phyloP scores from a whole-genome alignment of 2,329 filamentous ascomycete genomes.

The Aspergillus quadrilineatus region DNA sequence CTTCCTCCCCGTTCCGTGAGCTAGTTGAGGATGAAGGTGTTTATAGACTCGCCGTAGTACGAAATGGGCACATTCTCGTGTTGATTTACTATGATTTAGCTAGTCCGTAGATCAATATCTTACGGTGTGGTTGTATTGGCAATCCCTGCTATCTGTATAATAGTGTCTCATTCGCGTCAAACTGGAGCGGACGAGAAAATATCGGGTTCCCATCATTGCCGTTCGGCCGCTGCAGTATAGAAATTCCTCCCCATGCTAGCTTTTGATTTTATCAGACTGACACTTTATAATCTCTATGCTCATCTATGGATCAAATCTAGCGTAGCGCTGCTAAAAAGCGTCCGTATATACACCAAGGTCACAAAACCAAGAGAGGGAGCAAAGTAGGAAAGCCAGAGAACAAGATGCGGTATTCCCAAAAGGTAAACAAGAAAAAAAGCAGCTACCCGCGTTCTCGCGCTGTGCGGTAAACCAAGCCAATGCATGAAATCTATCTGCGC shows the following conservation, averaged over 20 bases:
- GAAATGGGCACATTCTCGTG: slow-evolving; percentile 14
- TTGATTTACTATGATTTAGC: not conserved
- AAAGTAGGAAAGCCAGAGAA: not conserved
- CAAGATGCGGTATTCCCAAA: not conserved
- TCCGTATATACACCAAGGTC: not conserved
- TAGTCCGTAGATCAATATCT: not conserved
- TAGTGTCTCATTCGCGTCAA: too few relatives aligned
- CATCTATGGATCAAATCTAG: not conserved
- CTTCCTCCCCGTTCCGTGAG: slow-evolving; percentile 20
- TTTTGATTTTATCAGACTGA: not conserved
- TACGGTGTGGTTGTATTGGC: too few relatives aligned
- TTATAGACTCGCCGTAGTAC: slow-evolving; percentile 31
- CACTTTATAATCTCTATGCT: not conserved
- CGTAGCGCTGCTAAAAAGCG: not conserved
- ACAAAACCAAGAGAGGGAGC: not conserved
- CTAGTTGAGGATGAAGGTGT: slow-evolving; percentile 27
- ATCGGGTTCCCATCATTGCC: too few relatives aligned
- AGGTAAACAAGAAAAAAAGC: not conserved
- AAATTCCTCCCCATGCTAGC: not conserved
- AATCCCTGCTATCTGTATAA: too few relatives aligned
- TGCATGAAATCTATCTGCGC: not conserved
- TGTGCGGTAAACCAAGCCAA: not conserved
- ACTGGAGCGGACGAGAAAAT: too few relatives aligned
- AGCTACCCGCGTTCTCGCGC: not conserved
- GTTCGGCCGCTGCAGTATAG: too few relatives aligned